phyloP scores from a whole-genome alignment of 106 monocot genomes.

The Alisma plantagoaquatica region DNA sequence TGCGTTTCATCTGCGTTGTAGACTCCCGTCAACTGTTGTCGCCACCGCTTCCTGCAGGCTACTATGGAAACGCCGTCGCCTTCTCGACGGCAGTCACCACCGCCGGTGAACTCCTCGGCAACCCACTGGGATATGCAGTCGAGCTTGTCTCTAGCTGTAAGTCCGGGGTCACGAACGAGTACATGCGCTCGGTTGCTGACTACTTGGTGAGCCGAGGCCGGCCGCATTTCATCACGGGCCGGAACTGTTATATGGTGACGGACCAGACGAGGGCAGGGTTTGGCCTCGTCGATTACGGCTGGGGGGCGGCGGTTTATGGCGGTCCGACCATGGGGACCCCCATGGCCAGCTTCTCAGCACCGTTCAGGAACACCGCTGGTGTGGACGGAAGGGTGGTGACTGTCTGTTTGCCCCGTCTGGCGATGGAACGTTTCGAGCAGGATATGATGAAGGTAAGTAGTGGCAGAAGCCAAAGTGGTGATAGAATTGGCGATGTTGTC shows the following conservation, averaged over 20 bases:
- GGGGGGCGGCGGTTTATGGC: slow-evolving; percentile 54
- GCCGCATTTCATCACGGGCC: slow-evolving; percentile 30
- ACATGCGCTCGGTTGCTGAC: slow-evolving; percentile 45
- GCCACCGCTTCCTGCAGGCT: slow-evolving; percentile 32
- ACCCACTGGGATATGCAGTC: slow-evolving; percentile 39
- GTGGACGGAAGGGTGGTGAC: no score
- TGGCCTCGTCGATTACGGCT: slow-evolving; percentile 45
- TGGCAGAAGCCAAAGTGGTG: no score
- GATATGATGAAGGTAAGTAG: no score
- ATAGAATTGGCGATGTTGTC: no score
- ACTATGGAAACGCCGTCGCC: slow-evolving; percentile 63
- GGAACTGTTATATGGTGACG: slow-evolving; percentile 42
- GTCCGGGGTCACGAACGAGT: slow-evolving; percentile 28
- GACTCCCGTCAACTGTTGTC: slow-evolving; percentile 22
- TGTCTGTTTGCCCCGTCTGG: no score
- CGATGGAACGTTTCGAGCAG: no score
- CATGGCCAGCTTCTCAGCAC: no score
- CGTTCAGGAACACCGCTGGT: no score
- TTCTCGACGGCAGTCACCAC: slow-evolving; percentile 29
- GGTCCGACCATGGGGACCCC: slow-evolving; percentile 46
- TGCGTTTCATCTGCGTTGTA: slow-evolving; percentile 44
- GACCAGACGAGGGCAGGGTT: slow-evolving; percentile 48
- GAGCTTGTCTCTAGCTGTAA: slow-evolving; percentile 36
- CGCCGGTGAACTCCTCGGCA: slow-evolving; percentile 21
- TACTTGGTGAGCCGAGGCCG: slow-evolving; percentile 36